These are phyloP conservation scores for Amanita muscaria DNA, from an alignment of 768 basidiomycete species.

Conservation along the genomic window DNA sequence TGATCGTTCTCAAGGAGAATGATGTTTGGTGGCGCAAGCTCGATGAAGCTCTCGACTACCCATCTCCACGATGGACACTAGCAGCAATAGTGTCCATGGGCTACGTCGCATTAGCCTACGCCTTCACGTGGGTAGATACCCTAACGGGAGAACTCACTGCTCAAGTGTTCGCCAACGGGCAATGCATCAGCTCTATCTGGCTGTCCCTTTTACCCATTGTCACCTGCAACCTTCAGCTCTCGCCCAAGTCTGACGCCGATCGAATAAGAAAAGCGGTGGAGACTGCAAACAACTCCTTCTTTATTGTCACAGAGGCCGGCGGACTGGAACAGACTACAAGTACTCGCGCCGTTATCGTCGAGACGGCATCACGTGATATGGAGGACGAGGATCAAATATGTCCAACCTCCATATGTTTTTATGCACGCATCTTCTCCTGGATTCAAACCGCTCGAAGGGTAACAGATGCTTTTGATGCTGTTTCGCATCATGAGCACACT, in stretches of 20 bases:
- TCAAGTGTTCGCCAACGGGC: slow-evolving; percentile 25
- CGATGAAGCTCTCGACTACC: slow-evolving; percentile 22
- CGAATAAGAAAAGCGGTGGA: slow-evolving; percentile 23
- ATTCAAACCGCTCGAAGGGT: slow-evolving; percentile 5
- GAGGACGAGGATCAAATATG: slow-evolving; percentile 9
- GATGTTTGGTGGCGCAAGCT: slow-evolving; percentile 30
- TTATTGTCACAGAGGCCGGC: slow-evolving; percentile 15
- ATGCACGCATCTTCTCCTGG: slow-evolving; percentile 11
- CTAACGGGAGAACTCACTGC: slow-evolving; percentile 11
- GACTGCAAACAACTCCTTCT: slow-evolving; percentile 23
- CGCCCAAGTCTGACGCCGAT: slow-evolving; percentile 30
- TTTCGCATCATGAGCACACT: neutral
- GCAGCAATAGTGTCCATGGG: slow-evolving; percentile 29
- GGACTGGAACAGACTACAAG: neutral
- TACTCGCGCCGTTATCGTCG: neutral
- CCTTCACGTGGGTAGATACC: slow-evolving; percentile 25
- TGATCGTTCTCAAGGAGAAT: slow-evolving; percentile 29
- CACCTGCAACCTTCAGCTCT: slow-evolving; percentile 33
- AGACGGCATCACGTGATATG: neutral
- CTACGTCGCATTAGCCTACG: slow-evolving; percentile 33
- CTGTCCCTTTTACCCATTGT: slow-evolving; percentile 37
- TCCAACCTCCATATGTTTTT: slow-evolving; percentile 13
- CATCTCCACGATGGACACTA: slow-evolving; percentile 30
- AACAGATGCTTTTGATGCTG: neutral
- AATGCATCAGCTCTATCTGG: slow-evolving; percentile 34